Conservation (phyloP, 1,139 yeast species). For the Taphrina sp. region DNA sequence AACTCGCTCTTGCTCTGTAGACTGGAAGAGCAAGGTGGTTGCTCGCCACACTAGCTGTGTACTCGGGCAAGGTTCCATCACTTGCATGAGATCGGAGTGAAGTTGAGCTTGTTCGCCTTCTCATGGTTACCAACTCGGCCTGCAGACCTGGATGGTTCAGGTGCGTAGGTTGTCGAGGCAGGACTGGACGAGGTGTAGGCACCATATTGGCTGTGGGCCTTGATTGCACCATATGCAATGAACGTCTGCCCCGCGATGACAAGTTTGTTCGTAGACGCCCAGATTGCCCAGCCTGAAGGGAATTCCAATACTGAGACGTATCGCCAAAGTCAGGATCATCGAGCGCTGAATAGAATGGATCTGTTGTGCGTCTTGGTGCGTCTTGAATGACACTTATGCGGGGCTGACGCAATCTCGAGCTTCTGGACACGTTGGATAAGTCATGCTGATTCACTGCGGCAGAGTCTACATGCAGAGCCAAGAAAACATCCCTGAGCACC, state of each 20-base stretch:
- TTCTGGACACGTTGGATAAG: too few species aligned
- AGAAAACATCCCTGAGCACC: slow-evolving; percentile 14
- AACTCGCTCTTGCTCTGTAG: slow-evolving; percentile 16
- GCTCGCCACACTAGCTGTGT: neutral
- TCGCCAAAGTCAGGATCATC: slow-evolving; percentile 29
- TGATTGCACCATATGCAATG: too few species aligned
- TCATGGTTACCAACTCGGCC: neutral
- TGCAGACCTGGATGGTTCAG: slow-evolving; percentile 7
- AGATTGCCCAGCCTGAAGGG: neutral
- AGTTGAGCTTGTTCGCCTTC: slow-evolving; percentile 10
- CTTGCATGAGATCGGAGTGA: neutral
- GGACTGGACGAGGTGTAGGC: neutral
- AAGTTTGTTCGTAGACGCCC: neutral
- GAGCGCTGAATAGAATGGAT: slow-evolving; percentile 1
- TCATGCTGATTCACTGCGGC: neutral
- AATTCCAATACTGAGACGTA: slow-evolving; percentile 21
- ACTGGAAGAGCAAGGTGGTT: slow-evolving; percentile 9
- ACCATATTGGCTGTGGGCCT: neutral
- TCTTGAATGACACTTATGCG: neutral
- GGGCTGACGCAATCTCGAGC: too few species aligned
- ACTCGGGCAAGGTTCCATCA: slow-evolving; percentile 26
- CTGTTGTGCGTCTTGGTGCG: neutral
- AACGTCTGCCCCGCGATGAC: too few species aligned
- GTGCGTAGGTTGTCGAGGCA: slow-evolving; percentile 11
- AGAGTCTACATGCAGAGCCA: neutral